A percentile compares a stretch with the other conserved stretches of the same genome.
Conservation (phyloP, 805 yeast species). For the Ogataea allantospora region DNA sequence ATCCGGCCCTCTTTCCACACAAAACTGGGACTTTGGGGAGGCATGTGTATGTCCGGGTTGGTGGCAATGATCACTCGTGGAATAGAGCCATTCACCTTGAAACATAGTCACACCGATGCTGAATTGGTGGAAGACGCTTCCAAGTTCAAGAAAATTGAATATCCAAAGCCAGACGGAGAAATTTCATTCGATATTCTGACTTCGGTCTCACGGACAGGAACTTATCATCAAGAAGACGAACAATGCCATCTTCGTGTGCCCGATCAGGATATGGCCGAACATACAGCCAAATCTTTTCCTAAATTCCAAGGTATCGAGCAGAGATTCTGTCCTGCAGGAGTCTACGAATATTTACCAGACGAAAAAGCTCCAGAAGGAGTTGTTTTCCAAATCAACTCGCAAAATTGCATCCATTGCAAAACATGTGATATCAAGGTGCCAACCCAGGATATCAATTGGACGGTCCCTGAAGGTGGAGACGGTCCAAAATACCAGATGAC, state of each 20-base stretch:
- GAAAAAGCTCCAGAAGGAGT: slow-evolving; percentile 59
- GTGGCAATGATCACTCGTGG: slow-evolving; percentile 80
- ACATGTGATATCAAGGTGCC: slow-evolving; percentile 98
- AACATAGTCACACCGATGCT: slow-evolving; percentile 67
- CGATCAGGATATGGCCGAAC: slow-evolving; percentile 60
- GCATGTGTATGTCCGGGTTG: slow-evolving; percentile 79
- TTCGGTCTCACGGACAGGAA: slow-evolving; percentile 95
- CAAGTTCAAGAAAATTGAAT: slow-evolving; percentile 67
- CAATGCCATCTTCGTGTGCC: slow-evolving; percentile 78
- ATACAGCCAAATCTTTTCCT: slow-evolving; percentile 68
- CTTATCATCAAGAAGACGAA: slow-evolving; percentile 93
- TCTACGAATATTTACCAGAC: slow-evolving; percentile 83
- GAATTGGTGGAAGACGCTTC: slow-evolving; percentile 66
- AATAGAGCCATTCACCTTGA: slow-evolving; percentile 82
- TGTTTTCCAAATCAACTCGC: slow-evolving; percentile 89
- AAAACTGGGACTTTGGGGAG: slow-evolving; percentile 76
- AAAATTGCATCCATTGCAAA: slow-evolving; percentile 97
- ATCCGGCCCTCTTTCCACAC: slow-evolving; percentile 87
- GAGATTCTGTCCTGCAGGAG: slow-evolving; percentile 98
- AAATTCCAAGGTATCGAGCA: slow-evolving; percentile 84
- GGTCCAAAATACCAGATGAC: slow-evolving; percentile 96
- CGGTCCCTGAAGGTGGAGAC: slow-evolving; percentile 98
- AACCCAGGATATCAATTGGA: slow-evolving; percentile 90
- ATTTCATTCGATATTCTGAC: slow-evolving; percentile 89
- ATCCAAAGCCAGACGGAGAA: slow-evolving; percentile 95